Base-by-base conservation (phyloP, 2,329 filamentous ascomycete species). In the Aaosphaeria pasadenensis region DNA sequence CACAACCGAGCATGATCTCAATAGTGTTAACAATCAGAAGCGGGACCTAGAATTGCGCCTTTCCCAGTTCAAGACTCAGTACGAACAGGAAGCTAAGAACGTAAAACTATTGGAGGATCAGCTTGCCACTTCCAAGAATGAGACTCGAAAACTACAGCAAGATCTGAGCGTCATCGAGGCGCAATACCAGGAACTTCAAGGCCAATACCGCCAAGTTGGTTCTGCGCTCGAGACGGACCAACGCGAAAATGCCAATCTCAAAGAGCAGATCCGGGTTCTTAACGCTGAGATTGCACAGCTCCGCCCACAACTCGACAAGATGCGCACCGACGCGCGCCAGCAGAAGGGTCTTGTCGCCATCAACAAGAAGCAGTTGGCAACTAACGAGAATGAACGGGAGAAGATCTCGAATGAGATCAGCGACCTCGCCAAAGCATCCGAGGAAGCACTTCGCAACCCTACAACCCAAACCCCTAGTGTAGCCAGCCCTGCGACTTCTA, bases 321-420 rank as follows among this genome's bases (percentile, higher is more conserved):
- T 95, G 60, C 91, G 88, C 68, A 89, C 87, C 9, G 91, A 96
- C 59, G 91, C 91, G 29, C 85, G 94, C 39, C 94, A 97, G 70
- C 91, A 97, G 66, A 97, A 95, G 74, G 94, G 94, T 13, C 79
- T 97, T 56, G 92, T 95, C 30, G 91, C 94, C 39, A 99, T 99
- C 74, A 96, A 96, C 75, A 97, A 95, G 79, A 99, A 99, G 75
- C 94, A 99, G 73, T 77, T 97, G 51, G 83, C 87, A 33, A 96
- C 91, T 1, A 89, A 87, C 48, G 94, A 99, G 70, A 83, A 82
- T 42, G 92, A 97, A 69, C 83, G 89, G 31, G 92, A 97, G 51
- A 92, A 89, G 75, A 77, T 96, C 36, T 91, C 91, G 74, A 75
- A 77, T 1, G 92, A 97, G 69, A 86, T 87, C 40, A 85, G 85